Base-by-base conservation (phyloP, 345 rosid species). In the Geranium brycei region DNA sequence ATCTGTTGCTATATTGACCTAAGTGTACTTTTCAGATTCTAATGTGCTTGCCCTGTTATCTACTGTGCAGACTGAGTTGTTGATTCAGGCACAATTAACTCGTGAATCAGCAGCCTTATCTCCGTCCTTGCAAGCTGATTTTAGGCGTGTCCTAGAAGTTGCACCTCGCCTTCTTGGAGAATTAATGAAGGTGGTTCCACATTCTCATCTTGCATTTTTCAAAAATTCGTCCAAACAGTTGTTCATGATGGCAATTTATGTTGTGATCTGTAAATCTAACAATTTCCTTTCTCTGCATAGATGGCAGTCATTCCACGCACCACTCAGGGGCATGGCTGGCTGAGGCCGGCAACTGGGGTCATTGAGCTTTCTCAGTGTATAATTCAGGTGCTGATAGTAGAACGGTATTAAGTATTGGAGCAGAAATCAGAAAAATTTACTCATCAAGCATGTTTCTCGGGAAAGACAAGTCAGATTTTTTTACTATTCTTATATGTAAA, bases 151-250 rank as follows among this genome's bases (percentile, higher is more conserved):
- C 30, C 81, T 93, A 59, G 97, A 88, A 78, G 92, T 90, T 76
- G 83, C 99, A 62, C 99, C 97, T 77, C 88, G 96, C 12, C 97
- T 90, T 60, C 92, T 93, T 51, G 99, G 90, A 77, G 99, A 93
- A 75, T 71, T 93, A 66, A 79, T 88, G 85, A 90, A 93, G 99
- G 99, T 90, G 62, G 38, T 57, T 56, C 4, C 10, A 32, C 2
- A 23, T 23, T 23, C 28, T 23, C 28, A 2, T 23, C 28, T 23
- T 23, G 28, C 28, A 28, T 30, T 32, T 30, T 17, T 31, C 7
- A 53, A 65, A 17, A 53, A 1, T 30, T 23, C 40, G 3, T 23
- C 31, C 32, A 32, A 32, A 13, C 23, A 14, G 17, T 17, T 10
- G 31, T 23, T 31, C 14, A 11, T 47, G 14, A 28, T 23, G 28